Evolutionary conservation across 148 eudicot species (phyloP), one percentile per base, ranked within the genome.

Genomic region (Heliosperma pusillum): DNA sequence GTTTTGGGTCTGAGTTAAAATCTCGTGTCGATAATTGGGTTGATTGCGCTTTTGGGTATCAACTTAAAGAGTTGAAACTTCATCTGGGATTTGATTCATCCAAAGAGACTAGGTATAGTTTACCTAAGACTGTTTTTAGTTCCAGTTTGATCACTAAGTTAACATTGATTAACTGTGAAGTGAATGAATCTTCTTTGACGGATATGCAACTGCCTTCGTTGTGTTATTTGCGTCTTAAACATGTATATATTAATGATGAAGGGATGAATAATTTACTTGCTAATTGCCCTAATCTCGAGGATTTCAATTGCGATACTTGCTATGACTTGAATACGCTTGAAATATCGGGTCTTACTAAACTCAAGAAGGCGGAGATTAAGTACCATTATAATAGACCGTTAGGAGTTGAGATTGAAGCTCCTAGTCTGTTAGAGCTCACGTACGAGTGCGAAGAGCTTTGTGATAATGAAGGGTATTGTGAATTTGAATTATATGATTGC

Each of bases 1-100:
- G 15, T 27, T 30, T 27, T 21, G 71, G 44, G 69, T 52, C 59
- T 10, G 62, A 52, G 50, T 74, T 66, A 21, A 53, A 65, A 12
- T 53, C 70, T 29, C 70, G 71, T 0, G 3, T 74, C 9, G 77
- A 74, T 21, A 24, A 53, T 52, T 74, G 77, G 77, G n/a, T 74
- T 50, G 71, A 52, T 30, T 19, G 77, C 25, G 71, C 19, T 74
- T 25, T 66, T 12, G 44, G 52, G 5, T 33, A 17, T n/a, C 20
- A 4, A 2, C 19, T 74, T 5, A 10, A 20, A 22, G 36, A 26
- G 15, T 27, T 64, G 3, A 26, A 64, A 3, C 65, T 74, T 30
- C 45, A 74, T 5, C 4, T 74, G 66, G 60, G 22, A 1, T 2
- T 10, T 61, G 12, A 30, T 2, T 16, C 4, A 4, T 0, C 10